A percentile compares a stretch with the other conserved stretches of the same genome.
phyloP scores from a whole-genome alignment of 768 basidiomycete species.

The Imleria badia region DNA sequence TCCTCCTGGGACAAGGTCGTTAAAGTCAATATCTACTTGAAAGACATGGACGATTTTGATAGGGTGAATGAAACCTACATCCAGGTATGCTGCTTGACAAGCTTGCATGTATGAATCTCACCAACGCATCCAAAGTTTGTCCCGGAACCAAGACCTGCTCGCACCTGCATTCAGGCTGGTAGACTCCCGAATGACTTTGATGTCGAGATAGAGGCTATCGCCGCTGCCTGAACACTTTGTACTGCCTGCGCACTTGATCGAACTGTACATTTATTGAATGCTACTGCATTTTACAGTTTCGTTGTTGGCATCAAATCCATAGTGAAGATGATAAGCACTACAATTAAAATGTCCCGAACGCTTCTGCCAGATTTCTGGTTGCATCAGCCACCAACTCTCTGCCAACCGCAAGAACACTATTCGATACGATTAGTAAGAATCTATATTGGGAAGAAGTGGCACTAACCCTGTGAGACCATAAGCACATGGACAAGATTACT shows the following conservation, averaged over 20 bases:
- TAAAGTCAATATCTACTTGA: slow-evolving; percentile 60
- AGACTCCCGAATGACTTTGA: slow-evolving; percentile 68
- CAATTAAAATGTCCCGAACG: slow-evolving; percentile 23
- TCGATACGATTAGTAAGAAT: slow-evolving; percentile 11
- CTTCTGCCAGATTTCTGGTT: slow-evolving; percentile 33
- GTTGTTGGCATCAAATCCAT: background rate
- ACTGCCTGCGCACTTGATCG: background rate
- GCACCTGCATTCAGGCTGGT: slow-evolving; percentile 75
- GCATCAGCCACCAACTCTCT: slow-evolving; percentile 39
- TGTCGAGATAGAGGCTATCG: slow-evolving; percentile 72
- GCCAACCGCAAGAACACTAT: slow-evolving; percentile 39
- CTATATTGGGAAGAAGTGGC: background rate
- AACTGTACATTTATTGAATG: background rate
- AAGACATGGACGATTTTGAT: slow-evolving; percentile 56
- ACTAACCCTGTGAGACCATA: slow-evolving; percentile 23
- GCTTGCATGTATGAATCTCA: background rate
- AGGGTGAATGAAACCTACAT: slow-evolving; percentile 60
- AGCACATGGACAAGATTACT: background rate
- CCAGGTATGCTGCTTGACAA: slow-evolving; percentile 35
- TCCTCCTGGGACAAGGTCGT: slow-evolving; percentile 61
- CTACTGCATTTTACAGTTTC: background rate
- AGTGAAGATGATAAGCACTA: background rate
- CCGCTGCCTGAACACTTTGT: slow-evolving; percentile 30
- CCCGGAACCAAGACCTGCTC: slow-evolving; percentile 63
- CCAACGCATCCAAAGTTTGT: slow-evolving; percentile 34